These are phyloP conservation scores for Cercospora berteroae DNA, from an alignment of 2,329 filamentous ascomycete genomes.

Conservation along the genomic window DNA sequence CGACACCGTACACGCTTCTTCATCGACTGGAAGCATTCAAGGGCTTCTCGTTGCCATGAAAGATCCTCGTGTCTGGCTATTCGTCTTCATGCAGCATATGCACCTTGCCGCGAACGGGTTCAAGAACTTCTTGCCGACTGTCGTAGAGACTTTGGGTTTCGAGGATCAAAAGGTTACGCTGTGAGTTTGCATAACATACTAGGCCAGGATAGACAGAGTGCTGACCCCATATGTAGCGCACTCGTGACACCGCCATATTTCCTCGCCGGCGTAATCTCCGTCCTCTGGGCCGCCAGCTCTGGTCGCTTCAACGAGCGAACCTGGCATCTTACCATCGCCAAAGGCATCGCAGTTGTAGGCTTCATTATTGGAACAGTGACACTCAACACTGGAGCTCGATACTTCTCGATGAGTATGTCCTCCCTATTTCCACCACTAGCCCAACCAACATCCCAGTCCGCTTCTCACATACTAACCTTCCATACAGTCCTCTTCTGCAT, in stretches of 20 bases:
- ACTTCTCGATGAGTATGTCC: constrained; percentile 7
- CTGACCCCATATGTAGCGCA: not conserved
- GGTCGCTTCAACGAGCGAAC: constrained; percentile 33
- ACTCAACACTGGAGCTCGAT: constrained; percentile 8
- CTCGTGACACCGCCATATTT: constrained; percentile 35
- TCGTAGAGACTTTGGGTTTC: constrained; percentile 42
- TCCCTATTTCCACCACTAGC: too few relatives aligned
- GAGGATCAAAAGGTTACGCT: constrained; percentile 20
- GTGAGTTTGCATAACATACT: not conserved
- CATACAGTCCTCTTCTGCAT: constrained; percentile 5
- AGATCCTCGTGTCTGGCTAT: constrained; percentile 1
- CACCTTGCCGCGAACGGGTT: constrained; percentile 18
- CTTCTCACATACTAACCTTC: not conserved
- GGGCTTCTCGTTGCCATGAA: not conserved
- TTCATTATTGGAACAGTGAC: constrained; percentile 15
- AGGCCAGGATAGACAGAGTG: not conserved
- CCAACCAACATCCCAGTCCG: too few relatives aligned
- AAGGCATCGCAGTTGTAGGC: constrained; percentile 49
- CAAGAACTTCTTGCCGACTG: constrained; percentile 38
- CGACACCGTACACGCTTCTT: constrained; percentile 4
- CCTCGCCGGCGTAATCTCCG: constrained; percentile 29
- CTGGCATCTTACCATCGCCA: constrained; percentile 14
- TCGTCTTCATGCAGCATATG: constrained; percentile 11
- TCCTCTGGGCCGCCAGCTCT: constrained; percentile 26
- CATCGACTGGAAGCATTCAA: constrained; percentile 2